Conservation (phyloP, 1,284 basidiomycete genomes). For the Exobasidium cylindrosporum region DNA sequence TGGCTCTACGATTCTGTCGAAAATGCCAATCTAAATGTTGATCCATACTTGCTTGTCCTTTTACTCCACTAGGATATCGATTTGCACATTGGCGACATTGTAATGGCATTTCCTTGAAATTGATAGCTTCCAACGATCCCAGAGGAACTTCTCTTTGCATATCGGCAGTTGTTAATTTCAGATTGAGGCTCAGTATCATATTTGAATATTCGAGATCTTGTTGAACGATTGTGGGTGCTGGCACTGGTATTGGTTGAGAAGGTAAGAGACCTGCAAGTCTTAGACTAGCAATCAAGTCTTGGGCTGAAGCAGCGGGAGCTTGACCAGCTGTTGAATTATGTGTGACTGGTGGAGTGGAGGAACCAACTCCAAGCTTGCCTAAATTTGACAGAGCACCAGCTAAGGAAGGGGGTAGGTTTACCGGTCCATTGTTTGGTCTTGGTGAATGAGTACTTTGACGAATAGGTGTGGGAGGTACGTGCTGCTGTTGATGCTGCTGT, state of each 20-base stretch:
- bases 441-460: not conserved
- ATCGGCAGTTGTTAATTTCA: conserved; percentile 70
- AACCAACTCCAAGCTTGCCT: conserved; percentile 13
- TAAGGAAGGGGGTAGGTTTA: conserved; percentile 13
- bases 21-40: conserved; percentile 97
- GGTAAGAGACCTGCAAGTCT: conserved; percentile 48
- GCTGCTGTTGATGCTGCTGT: not conserved
- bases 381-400: conserved; percentile 28
- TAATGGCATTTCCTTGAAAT: conserved; percentile 63
- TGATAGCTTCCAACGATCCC: conserved; percentile 35
- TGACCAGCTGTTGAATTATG: conserved; percentile 5
- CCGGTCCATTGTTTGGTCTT: not conserved
- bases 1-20: conserved; percentile 83
- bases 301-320: conserved; percentile 18
- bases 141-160: conserved; percentile 69
- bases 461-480: not conserved
- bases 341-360: not conserved
- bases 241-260: conserved; percentile 26
- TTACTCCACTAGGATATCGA: conserved; percentile 71
- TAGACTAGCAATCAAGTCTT: conserved; percentile 37
- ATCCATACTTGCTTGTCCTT: conserved; percentile 75
- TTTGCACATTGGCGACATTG: conserved; percentile 93
- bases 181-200: conserved; percentile 67
- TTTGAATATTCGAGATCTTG: conserved; percentile 65
- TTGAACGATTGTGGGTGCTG: conserved; percentile 38